These are phyloP conservation scores for Coccomyxa sp. DNA, from an alignment of 139 green algal genomes.

Conservation along the genomic window DNA sequence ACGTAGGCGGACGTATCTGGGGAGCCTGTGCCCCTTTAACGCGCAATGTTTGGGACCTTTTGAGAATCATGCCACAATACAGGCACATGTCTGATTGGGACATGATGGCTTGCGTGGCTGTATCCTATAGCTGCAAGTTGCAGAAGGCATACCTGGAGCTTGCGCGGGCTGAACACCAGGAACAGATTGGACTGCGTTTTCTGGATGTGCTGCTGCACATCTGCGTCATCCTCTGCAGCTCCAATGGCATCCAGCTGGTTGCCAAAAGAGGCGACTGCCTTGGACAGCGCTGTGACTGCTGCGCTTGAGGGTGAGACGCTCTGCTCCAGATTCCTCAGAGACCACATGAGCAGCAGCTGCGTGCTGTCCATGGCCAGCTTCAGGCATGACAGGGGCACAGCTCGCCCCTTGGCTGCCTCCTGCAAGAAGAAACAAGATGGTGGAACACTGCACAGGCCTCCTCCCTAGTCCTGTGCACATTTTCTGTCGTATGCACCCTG, in stretches of 20 bases:
- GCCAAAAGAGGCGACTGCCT: neutral
- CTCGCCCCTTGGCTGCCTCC: conserved; percentile 9
- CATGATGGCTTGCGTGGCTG: no score
- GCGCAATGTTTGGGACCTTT: no score
- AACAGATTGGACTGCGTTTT: conserved; percentile 14
- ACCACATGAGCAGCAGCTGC: neutral
- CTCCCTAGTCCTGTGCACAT: no score
- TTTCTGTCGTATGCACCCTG: no score
- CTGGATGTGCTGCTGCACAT: neutral
- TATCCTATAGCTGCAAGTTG: no score
- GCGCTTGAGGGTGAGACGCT: neutral
- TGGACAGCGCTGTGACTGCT: neutral
- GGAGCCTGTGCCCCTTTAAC: no score
- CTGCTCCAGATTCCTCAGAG: conserved; percentile 2
- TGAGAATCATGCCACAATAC: no score
- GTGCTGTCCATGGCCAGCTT: conserved; percentile 12
- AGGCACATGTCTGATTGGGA: no score
- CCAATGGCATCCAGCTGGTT: neutral
- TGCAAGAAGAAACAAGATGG: no score
- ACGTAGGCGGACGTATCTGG: no score
- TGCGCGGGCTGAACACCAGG: conserved; percentile 16
- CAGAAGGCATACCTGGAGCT: conserved; percentile 10
- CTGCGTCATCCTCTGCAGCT: neutral
- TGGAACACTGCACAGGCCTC: no score
- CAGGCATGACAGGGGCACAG: neutral